phyloP scores from a whole-genome alignment of 805 yeast species.

The Starmerella gropengiesseri region DNA sequence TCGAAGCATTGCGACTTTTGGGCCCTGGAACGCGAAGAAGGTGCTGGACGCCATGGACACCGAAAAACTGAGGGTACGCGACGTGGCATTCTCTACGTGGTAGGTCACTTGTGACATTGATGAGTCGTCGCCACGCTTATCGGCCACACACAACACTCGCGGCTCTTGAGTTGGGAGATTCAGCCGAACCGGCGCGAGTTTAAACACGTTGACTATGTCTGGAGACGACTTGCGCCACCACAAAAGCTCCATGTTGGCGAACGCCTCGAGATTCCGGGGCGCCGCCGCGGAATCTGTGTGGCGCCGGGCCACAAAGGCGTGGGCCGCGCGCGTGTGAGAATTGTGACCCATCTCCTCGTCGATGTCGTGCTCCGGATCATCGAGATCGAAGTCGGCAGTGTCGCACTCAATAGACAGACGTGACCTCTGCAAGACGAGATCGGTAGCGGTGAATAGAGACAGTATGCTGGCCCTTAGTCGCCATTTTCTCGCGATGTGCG shows the following conservation, averaged over 20 bases:
- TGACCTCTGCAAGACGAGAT: constrained; percentile 6
- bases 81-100: constrained; percentile 64
- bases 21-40: constrained; percentile 33
- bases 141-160: constrained; percentile 22
- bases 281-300: not conserved
- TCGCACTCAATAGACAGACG: constrained; percentile 7
- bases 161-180: constrained; percentile 25
- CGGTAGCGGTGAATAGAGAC: constrained; percentile 21
- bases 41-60: constrained; percentile 36
- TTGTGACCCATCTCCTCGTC: constrained; percentile 11
- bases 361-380: not conserved
- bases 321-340: constrained; percentile 7
- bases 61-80: constrained; percentile 53
- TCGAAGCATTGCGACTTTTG: constrained; percentile 31
- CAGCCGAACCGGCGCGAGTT: constrained; percentile 21
- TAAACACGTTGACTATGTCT: constrained; percentile 15
- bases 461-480: constrained; percentile 27
- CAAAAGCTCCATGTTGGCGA: constrained; percentile 25
- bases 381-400: constrained; percentile 8
- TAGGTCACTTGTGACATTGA: constrained; percentile 33
- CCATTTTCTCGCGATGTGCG: constrained; percentile 30
- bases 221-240: constrained; percentile 27
- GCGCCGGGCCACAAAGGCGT: constrained; percentile 7
- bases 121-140: constrained; percentile 23
- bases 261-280: constrained; percentile 21